Conservation (phyloP, 257 asterid species). For the Cinchona pubescens region DNA sequence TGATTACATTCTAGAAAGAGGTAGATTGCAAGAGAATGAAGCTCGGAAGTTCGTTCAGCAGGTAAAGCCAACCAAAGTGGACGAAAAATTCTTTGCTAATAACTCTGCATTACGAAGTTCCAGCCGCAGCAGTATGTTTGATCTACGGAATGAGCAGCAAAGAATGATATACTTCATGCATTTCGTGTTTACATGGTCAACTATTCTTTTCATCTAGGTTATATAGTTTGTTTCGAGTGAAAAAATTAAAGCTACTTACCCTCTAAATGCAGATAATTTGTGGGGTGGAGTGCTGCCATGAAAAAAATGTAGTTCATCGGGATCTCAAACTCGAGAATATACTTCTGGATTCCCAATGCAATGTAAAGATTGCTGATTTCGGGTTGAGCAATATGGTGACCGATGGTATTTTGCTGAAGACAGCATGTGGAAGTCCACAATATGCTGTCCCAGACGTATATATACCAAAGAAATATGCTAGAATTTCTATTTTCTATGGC, state of each 20-base stretch:
- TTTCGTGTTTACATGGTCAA: background rate
- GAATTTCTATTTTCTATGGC: too few species aligned
- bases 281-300: conserved; percentile 95
- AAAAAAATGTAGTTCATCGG: conserved; percentile 93
- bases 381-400: conserved; percentile 93
- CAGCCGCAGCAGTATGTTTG: too few species aligned
- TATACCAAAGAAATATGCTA: conserved; percentile 16
- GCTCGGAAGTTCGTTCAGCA: conserved; percentile 87
- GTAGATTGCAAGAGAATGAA: conserved; percentile 82
- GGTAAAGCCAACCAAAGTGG: too few species aligned
- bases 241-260: conserved; percentile 4
- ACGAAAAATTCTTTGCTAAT: too few species aligned
- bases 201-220: background rate
- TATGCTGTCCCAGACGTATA: conserved; percentile 99
- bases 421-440: conserved; percentile 95
- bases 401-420: conserved; percentile 91
- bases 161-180: background rate
- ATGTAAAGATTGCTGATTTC: conserved; percentile 91
- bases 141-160: too few species aligned
- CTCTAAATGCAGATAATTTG: conserved; percentile 69
- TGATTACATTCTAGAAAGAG: conserved; percentile 95
- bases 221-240: background rate
- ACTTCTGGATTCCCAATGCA: conserved; percentile 79
- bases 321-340: conserved; percentile 93
- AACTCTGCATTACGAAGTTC: too few species aligned